Percentiles rank a stretch among this genome's conserved stretches.
phyloP scores from a whole-genome alignment of 2,329 filamentous ascomycete species.

The Penicillium digitatum region DNA sequence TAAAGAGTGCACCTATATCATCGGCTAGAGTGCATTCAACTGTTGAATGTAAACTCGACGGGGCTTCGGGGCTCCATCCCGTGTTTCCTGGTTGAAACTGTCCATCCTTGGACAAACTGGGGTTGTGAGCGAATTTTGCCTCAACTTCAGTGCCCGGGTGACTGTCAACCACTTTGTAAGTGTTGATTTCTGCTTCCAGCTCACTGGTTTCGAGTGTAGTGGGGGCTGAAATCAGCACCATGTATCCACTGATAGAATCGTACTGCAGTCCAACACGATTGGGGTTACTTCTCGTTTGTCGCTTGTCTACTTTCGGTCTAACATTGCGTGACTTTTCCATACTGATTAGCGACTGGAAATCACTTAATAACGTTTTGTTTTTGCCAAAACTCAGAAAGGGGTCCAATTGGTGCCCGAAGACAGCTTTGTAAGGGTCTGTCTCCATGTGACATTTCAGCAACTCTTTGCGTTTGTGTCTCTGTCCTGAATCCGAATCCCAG shows the following conservation, averaged over 20 bases:
- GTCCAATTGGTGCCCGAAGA: slow-evolving; percentile 39
- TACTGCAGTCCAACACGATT: slow-evolving; percentile 29
- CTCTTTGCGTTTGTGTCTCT: slow-evolving; percentile 33
- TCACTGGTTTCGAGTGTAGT: background rate
- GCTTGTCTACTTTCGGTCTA: slow-evolving; percentile 5
- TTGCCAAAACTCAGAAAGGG: slow-evolving; percentile 21
- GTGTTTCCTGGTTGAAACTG: slow-evolving; percentile 8
- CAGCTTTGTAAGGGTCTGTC: slow-evolving; percentile 38
- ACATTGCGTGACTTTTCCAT: slow-evolving; percentile 1
- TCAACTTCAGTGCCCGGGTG: slow-evolving; percentile 10
- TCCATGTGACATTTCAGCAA: slow-evolving; percentile 36
- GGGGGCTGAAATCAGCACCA: slow-evolving; percentile 27
- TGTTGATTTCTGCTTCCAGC: background rate
- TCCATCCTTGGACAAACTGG: slow-evolving; percentile 5
- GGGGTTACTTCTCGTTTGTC: background rate
- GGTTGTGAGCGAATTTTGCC: slow-evolving; percentile 6
- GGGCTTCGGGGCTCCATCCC: background rate
- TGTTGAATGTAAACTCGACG: background rate
- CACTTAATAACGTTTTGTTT: slow-evolving; percentile 26
- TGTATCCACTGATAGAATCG: slow-evolving; percentile 44
- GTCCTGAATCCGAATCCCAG: slow-evolving; percentile 23
- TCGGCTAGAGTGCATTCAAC: slow-evolving; percentile 9
- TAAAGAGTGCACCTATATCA: slow-evolving; percentile 8
- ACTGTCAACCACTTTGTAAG: background rate
- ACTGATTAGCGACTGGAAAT: slow-evolving; percentile 29